phyloP scores from a whole-genome alignment of 1,284 basidiomycete species.

The Apiotrichum gamsii region DNA sequence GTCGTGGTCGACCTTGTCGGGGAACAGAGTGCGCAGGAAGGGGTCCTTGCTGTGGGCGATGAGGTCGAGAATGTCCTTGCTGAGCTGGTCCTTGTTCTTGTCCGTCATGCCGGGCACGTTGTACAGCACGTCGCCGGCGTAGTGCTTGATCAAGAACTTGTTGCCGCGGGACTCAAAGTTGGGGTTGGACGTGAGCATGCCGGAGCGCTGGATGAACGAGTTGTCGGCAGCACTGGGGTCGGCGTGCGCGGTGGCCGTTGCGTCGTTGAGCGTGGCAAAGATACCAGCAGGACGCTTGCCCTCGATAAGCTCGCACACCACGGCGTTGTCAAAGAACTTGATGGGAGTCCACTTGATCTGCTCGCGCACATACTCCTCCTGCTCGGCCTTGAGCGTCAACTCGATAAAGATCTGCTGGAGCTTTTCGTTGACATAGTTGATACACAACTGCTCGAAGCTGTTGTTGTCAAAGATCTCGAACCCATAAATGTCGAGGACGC shows the following conservation, averaged over 20 bases:
- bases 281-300: conserved; percentile 93
- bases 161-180: conserved; percentile 89
- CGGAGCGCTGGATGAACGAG: conserved; percentile 89
- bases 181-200: conserved; percentile 69
- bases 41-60: conserved; percentile 70
- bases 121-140: conserved; percentile 98
- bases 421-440: conserved; percentile 99
- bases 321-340: conserved; percentile 59
- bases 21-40: conserved; percentile 86
- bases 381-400: conserved; percentile 95
- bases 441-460: conserved; percentile 97
- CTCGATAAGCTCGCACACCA: conserved; percentile 98
- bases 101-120: conserved; percentile 97
- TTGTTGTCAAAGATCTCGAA: conserved; percentile 99
- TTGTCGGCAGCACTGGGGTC: conserved; percentile 95
- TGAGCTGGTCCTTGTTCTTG: conserved; percentile 97
- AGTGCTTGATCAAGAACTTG: conserved; percentile 88
- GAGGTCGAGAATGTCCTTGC: conserved; percentile 91
- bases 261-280: conserved; percentile 96
- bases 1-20: conserved; percentile 88
- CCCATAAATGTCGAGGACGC: conserved; percentile 93
- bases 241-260: conserved; percentile 95
- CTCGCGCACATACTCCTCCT: conserved; percentile 97
- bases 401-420: conserved; percentile 99
- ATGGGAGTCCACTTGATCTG: conserved; percentile 99